Base-by-base conservation (phyloP, 805 yeast genomes). In the Teunomyces barrocoloradensis region DNA sequence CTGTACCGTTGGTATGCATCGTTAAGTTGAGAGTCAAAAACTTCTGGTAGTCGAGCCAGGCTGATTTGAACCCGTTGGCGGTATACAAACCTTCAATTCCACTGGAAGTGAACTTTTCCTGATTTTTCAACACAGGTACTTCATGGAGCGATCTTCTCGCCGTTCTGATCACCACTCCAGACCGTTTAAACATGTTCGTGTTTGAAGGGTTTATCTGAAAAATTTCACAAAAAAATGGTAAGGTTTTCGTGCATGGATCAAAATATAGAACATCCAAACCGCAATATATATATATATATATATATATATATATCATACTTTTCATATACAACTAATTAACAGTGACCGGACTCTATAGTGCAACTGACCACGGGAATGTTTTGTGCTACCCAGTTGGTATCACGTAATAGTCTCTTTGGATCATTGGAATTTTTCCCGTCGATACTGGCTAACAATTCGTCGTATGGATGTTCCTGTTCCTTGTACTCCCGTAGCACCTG, bases 11-110 rank as follows among this genome's bases (percentile, higher is more conserved):
- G 1, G 96, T 87, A 43, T 80, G 69, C 54, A 79, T 68, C 17
- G 85, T 76, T 54, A 87, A 69, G 46, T 81, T 80, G 55, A 82
- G 75, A 47, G 87, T 77, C 46, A 82, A 66, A 51, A 71, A 81
- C 45, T 71, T 74, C 69, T 92, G 99, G 65, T 89, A 84, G 47
- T 90, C 86, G 3, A 69, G 69, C 97, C 97, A 92, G 2, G 90
- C 87, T 3, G 77, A 67, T 48, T 83, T 69, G 68, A 84, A 88
- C 29, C 89, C 96, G 46, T 75, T 63, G 1, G 82, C 59, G 5
- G 86, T 72, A 71, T 79, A 85, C 42, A 89, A 69, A 0, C 90
- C 89, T 46, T 74, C 68, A 50, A 88, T 77, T 9, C 92, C 92
- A 9, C 66, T 52, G 20, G 59, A 39, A 12, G 67, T 43, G 60